Conservation (phyloP, 495 filamentous ascomycete genomes). For the Margaritispora aquatica region DNA sequence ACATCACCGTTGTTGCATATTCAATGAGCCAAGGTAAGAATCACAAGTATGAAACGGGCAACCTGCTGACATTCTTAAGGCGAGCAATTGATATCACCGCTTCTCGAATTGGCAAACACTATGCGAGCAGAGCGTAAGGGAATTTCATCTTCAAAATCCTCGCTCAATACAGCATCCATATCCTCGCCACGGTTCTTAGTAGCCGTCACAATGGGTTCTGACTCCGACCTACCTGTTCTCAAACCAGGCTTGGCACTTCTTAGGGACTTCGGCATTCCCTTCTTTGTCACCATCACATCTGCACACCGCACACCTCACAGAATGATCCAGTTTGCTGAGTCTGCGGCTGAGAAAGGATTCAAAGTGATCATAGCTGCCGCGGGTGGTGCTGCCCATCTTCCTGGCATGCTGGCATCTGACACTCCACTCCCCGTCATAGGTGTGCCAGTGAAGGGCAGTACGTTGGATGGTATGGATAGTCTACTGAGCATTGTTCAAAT, state of each 20-base stretch:
- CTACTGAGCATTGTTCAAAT: constrained; percentile 89
- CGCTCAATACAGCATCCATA: constrained; percentile 22
- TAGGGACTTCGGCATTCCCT: constrained; percentile 66
- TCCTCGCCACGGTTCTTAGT: constrained; percentile 48
- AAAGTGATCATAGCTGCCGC: constrained; percentile 94
- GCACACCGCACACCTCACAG: constrained; percentile 84
- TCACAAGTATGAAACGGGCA: neutral
- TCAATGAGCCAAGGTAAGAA: constrained; percentile 52
- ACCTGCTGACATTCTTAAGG: constrained; percentile 21
- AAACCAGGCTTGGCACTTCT: constrained; percentile 72
- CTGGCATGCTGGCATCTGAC: constrained; percentile 84
- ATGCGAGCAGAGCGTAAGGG: constrained; percentile 55
- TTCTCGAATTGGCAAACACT: constrained; percentile 57
- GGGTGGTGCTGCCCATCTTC: constrained; percentile 85
- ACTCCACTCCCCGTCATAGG: constrained; percentile 91
- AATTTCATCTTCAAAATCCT: constrained; percentile 13
- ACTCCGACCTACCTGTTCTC: constrained; percentile 81
- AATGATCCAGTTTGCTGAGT: constrained; percentile 71
- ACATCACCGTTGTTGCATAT: constrained; percentile 68
- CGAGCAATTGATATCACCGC: constrained; percentile 59
- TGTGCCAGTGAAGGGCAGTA: constrained; percentile 81
- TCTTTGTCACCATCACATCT: constrained; percentile 78
- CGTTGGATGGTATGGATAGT: constrained; percentile 84
- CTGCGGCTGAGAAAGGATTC: constrained; percentile 62
- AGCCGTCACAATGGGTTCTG: constrained; percentile 90